These are phyloP conservation scores for Akanthomyces muscarius DNA, from an alignment of 2,329 filamentous ascomycete species.

Conservation along the genomic window DNA sequence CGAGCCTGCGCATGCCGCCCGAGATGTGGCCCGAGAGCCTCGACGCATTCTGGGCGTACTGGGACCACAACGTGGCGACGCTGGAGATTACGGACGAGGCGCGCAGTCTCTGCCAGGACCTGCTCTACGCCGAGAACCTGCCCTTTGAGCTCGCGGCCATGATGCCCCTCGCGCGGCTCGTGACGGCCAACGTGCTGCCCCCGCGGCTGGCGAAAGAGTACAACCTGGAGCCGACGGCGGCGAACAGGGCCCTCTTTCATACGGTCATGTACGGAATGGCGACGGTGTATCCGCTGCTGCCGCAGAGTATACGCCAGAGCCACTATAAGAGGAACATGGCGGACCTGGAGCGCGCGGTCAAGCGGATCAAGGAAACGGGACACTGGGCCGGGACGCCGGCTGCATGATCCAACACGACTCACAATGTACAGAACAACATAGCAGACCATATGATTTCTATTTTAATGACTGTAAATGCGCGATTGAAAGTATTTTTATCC, in stretches of 20 bases:
- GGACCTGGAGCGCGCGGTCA: slow-evolving; percentile 24
- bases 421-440: neutral
- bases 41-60: slow-evolving; percentile 38
- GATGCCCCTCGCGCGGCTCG: slow-evolving; percentile 21
- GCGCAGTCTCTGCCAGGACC: slow-evolving; percentile 22
- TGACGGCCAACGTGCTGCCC: slow-evolving; percentile 22
- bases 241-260: slow-evolving; percentile 19
- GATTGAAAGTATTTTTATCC: neutral
- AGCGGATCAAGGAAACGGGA: slow-evolving; percentile 22
- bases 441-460: neutral
- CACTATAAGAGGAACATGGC: slow-evolving; percentile 23
- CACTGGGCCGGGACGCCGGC: slow-evolving; percentile 12
- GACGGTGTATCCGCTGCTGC: slow-evolving; percentile 22
- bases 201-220: slow-evolving; percentile 25
- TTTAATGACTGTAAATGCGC: neutral
- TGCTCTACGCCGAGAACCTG: slow-evolving; percentile 25
- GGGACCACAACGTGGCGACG: slow-evolving; percentile 32
- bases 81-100: slow-evolving; percentile 32
- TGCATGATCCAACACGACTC: neutral
- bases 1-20: slow-evolving; percentile 29
- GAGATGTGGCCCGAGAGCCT: slow-evolving; percentile 34
- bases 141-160: slow-evolving; percentile 23
- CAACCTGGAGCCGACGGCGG: slow-evolving; percentile 21
- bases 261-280: slow-evolving; percentile 27
- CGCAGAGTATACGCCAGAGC: slow-evolving; percentile 22